These are phyloP conservation scores for Ceratocystiopsis brevicomis DNA, from an alignment of 2,329 filamentous ascomycete species.

Conservation along the genomic window DNA sequence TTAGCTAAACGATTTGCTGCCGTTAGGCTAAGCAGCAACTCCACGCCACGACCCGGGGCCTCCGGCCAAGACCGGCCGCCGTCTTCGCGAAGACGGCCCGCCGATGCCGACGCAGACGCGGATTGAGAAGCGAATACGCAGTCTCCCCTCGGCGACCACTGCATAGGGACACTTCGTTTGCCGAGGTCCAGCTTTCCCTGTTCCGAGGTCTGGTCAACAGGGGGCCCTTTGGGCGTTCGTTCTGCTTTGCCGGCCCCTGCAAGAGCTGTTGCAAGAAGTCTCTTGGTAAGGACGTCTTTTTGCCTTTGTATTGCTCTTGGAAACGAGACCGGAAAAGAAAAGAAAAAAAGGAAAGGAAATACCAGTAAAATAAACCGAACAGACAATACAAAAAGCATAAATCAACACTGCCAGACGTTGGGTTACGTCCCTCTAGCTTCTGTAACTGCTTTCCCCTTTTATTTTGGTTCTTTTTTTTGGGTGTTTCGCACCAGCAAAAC, in stretches of 20 bases:
- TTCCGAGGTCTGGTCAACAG: neutral
- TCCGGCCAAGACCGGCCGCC: neutral
- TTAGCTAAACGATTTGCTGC: slow-evolving; percentile 49
- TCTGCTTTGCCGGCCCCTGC: too few relatives aligned
- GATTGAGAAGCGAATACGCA: neutral
- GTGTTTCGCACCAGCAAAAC: slow-evolving; percentile 1
- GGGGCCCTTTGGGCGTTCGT: too few relatives aligned
- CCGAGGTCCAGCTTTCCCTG: neutral
- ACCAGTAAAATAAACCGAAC: neutral
- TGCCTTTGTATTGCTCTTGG: neutral
- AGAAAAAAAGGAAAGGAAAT: neutral
- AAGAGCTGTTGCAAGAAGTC: too few relatives aligned
- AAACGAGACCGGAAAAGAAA: neutral
- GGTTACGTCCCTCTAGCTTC: neutral
- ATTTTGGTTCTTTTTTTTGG: slow-evolving; percentile 1
- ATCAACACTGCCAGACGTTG: neutral
- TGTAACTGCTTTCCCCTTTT: neutral
- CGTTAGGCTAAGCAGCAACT: slow-evolving; percentile 36
- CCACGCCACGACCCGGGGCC: neutral
- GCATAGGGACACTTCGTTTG: neutral
- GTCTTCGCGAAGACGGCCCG: neutral
- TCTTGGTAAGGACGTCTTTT: too few relatives aligned
- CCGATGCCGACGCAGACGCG: neutral
- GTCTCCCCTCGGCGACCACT: too few relatives aligned
- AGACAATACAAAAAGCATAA: too few relatives aligned